phyloP scores from a whole-genome alignment of 352 stramenopile genomes.

The Phytophthora citrophthora region DNA sequence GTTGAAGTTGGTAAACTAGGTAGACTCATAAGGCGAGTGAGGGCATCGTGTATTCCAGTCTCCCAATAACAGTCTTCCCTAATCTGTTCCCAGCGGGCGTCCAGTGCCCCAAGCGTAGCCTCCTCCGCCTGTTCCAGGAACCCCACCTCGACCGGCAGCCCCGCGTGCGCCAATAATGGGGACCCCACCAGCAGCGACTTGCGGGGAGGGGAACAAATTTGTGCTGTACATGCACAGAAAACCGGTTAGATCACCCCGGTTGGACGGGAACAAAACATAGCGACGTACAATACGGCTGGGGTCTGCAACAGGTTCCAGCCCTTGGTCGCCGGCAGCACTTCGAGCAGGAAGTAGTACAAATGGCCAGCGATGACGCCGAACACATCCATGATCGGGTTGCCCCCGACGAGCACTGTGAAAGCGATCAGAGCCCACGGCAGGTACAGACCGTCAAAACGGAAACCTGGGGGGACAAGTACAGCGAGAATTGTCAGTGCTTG shows the following conservation, averaged over 20 bases:
- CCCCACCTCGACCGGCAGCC: constrained; percentile 34
- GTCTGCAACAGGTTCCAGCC: constrained; percentile 87
- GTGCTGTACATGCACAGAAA: constrained; percentile 26
- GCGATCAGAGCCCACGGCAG: constrained; percentile 90
- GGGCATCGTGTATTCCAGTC: no score
- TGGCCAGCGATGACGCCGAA: constrained; percentile 87
- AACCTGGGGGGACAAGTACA: constrained; percentile 43
- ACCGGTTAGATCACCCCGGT: constrained; percentile 4
- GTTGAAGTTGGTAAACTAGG: no score
- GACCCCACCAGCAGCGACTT: constrained; percentile 41
- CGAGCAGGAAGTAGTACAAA: constrained; percentile 91
- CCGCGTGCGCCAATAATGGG: constrained; percentile 73
- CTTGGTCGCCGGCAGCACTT: constrained; percentile 87
- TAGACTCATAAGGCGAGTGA: no score
- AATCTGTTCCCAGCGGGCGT: constrained; percentile 52
- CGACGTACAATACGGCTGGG: constrained; percentile 79
- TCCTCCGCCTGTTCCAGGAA: constrained; percentile 45
- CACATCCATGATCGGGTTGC: constrained; percentile 88
- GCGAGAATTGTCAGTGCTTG: constrained; percentile 1
- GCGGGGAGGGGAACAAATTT: constrained; percentile 75
- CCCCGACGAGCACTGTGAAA: constrained; percentile 88
- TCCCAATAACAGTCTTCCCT: background rate
- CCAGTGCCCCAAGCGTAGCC: constrained; percentile 79
- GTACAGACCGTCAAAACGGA: constrained; percentile 89
- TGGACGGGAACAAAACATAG: background rate